A percentile compares a stretch with the other conserved stretches of the same genome.
Evolutionary conservation across 2,329 filamentous ascomycete genomes (phyloP).

Genomic region (Ilyonectria destructans): DNA sequence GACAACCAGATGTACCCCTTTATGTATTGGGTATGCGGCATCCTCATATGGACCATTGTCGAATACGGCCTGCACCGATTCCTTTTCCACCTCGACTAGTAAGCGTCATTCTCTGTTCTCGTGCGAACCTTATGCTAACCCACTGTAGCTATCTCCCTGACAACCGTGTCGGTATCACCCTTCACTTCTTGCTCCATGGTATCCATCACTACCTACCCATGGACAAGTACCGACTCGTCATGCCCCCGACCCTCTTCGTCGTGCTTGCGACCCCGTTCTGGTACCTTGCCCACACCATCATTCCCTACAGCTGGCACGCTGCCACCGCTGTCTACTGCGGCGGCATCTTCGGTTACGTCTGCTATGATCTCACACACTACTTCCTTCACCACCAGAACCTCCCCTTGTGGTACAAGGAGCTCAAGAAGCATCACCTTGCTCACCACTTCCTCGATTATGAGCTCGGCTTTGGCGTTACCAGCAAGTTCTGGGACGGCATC

Average conservation of each 20-base stretch:
- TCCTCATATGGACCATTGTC: conserved; percentile 89
- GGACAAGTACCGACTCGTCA: conserved; percentile 97
- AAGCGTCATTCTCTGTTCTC: conserved; percentile 58
- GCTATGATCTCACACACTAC: conserved; percentile 98
- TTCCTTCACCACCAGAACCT: conserved; percentile 97
- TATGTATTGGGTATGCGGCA: conserved; percentile 78
- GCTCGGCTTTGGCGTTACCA: conserved; percentile 97
- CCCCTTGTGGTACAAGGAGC: conserved; percentile 88
- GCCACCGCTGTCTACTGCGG: conserved; percentile 87
- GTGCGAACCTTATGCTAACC: conserved; percentile 49
- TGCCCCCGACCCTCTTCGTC: conserved; percentile 93
- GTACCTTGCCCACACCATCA: conserved; percentile 87
- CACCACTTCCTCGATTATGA: conserved; percentile 99
- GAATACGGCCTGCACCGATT: conserved; percentile 93
- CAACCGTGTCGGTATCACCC: conserved; percentile 87
- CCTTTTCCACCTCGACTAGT: conserved; percentile 95
- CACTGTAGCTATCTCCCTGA: conserved; percentile 84
- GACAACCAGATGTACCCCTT: conserved; percentile 63
- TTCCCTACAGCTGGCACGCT: conserved; percentile 89
- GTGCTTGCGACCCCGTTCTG: conserved; percentile 91
- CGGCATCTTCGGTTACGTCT: conserved; percentile 94
- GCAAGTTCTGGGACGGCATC: conserved; percentile 93
- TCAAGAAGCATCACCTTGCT: conserved; percentile 98
- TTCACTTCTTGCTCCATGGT: conserved; percentile 95
- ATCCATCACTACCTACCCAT: conserved; percentile 99